Conservation (phyloP, 1,284 basidiomycete genomes). For the Omphalotus olearius region DNA sequence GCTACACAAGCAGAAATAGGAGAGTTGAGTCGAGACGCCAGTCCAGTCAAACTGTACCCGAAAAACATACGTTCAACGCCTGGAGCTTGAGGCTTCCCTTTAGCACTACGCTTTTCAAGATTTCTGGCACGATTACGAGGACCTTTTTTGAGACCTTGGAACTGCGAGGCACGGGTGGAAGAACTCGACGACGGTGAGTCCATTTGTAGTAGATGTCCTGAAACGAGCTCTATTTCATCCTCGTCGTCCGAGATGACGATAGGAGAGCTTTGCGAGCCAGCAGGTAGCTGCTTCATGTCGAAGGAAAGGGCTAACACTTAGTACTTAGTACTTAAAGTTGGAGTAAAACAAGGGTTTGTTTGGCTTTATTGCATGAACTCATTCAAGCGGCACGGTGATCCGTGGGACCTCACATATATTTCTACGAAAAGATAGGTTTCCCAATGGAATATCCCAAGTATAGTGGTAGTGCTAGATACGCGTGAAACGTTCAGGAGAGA, state of each 20-base stretch:
- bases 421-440: no score
- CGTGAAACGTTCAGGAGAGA: no score
- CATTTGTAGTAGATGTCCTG: constrained; percentile 1
- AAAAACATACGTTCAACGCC: not conserved
- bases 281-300: constrained; percentile 1
- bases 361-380: no score
- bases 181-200: constrained; percentile 2
- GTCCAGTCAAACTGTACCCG: not conserved
- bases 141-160: not conserved
- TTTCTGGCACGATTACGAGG: not conserved
- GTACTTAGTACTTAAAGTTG: no score
- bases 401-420: no score
- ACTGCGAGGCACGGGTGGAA: not conserved
- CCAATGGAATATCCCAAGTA: no score
- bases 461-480: no score
- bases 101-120: not conserved
- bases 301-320: not conserved
- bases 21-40: not conserved
- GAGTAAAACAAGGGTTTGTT: not conserved
- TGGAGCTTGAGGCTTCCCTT: not conserved
- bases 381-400: no score
- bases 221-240: constrained; percentile 22
- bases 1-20: not conserved
- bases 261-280: constrained; percentile 25
- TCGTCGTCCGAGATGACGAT: constrained; percentile 41